These are phyloP conservation scores for Zygosaccharomyces pseudobailii DNA, from an alignment of 1,139 yeast species.

Conservation along the genomic window DNA sequence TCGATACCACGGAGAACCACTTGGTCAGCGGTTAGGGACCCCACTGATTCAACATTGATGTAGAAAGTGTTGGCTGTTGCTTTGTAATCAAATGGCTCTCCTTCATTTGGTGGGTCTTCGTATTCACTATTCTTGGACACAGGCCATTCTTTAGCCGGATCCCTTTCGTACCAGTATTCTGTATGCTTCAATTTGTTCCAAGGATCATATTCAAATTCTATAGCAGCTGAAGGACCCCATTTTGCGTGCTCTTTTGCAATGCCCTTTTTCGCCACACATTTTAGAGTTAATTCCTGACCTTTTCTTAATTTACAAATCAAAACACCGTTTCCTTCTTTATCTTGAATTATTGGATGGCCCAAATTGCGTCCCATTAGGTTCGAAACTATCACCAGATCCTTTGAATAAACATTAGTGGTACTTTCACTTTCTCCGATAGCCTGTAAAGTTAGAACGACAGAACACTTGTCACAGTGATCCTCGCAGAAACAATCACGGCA, in stretches of 20 bases:
- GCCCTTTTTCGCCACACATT: conserved; percentile 96
- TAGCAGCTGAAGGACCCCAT: conserved; percentile 97
- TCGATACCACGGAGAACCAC: conserved; percentile 80
- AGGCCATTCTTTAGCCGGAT: conserved; percentile 91
- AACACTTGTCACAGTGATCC: conserved; percentile 92
- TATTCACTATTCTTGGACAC: conserved; percentile 81
- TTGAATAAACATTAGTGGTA: conserved; percentile 84
- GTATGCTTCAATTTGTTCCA: conserved; percentile 97
- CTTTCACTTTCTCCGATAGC: conserved; percentile 87
- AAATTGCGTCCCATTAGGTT: conserved; percentile 42
- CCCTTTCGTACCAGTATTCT: conserved; percentile 93
- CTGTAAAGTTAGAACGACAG: conserved; percentile 77
- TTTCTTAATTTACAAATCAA: conserved; percentile 85
- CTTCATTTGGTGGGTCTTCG: conserved; percentile 93
- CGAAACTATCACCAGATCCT: conserved; percentile 62
- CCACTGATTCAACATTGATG: conserved; percentile 88
- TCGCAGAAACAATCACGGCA: conserved; percentile 97
- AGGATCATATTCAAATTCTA: conserved; percentile 98
- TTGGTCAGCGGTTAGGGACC: conserved; percentile 82
- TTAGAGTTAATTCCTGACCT: conserved; percentile 83
- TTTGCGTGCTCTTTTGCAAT: conserved; percentile 98
- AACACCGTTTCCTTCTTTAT: conserved; percentile 74
- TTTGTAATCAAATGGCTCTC: conserved; percentile 77
- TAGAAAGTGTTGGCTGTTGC: conserved; percentile 81
- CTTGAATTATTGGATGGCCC: conserved; percentile 84